Evolutionary conservation across 2,329 filamentous ascomycete species (phyloP).

Genomic region (Cyphellophora attinorum): DNA sequence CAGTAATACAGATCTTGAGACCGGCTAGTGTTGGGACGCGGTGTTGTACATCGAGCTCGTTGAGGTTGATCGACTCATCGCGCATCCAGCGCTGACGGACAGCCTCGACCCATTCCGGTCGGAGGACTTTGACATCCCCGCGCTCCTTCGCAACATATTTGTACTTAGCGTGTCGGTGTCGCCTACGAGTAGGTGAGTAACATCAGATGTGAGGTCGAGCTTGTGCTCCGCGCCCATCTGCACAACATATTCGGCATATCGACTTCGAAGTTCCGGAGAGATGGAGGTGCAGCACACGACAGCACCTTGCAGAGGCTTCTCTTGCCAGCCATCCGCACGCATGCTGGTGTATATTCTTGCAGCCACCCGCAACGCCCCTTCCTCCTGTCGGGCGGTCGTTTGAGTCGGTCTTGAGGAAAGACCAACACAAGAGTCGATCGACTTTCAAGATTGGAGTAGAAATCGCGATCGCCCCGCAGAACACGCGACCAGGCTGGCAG

Average conservation of each 20-base stretch:
- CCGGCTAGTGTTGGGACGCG: slow-evolving; percentile 36
- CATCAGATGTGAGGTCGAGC: slow-evolving; percentile 88
- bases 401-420: too few species aligned
- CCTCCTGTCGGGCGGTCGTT: too few species aligned
- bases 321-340: slow-evolving; percentile 4
- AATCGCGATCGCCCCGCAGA: too few species aligned
- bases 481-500: too few species aligned
- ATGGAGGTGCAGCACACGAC: slow-evolving; percentile 85
- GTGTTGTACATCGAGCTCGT: slow-evolving; percentile 54
- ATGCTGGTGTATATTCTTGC: too few species aligned
- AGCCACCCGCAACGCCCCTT: too few species aligned
- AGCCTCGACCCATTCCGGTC: slow-evolving; percentile 73
- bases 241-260: slow-evolving; percentile 40
- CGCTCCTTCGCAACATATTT: slow-evolving; percentile 86
- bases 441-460: too few species aligned
- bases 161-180: slow-evolving; percentile 85
- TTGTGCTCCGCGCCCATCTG: slow-evolving; percentile 84
- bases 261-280: slow-evolving; percentile 58
- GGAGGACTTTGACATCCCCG: slow-evolving; percentile 74
- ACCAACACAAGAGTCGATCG: too few species aligned
- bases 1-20: slow-evolving; percentile 58
- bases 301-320: slow-evolving; percentile 40
- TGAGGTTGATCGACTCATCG: slow-evolving; percentile 65
- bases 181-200: slow-evolving; percentile 89
- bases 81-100: slow-evolving; percentile 71